These are phyloP conservation scores for Arabis hirsuta DNA, from an alignment of 345 rosid species.

Conservation along the genomic window DNA sequence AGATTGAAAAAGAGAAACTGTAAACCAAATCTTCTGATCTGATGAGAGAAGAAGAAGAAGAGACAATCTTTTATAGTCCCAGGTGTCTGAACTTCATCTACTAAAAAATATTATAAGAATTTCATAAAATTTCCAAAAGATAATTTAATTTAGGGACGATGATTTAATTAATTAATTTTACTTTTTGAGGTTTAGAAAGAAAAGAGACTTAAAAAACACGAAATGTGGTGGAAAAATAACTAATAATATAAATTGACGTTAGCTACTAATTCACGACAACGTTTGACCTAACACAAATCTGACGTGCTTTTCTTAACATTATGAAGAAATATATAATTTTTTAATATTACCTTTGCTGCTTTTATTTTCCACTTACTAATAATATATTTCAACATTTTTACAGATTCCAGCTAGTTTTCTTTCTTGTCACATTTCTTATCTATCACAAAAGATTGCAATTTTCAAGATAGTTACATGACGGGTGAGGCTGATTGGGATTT, in stretches of 20 bases:
- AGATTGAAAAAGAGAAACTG: constrained; percentile 1
- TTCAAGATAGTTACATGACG: constrained; percentile 6
- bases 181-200: neutral
- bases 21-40: constrained; percentile 33
- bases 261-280: constrained; percentile 34
- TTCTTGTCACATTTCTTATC: too few relatives aligned
- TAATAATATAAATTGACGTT: neutral
- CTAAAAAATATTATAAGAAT: neutral
- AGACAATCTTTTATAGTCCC: constrained; percentile 35
- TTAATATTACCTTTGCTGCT: neutral
- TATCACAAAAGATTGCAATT: neutral
- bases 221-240: constrained; percentile 16
- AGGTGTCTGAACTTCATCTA: constrained; percentile 28
- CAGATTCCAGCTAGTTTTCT: neutral
- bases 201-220: constrained; percentile 38
- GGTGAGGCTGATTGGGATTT: too few relatives aligned
- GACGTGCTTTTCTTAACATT: neutral
- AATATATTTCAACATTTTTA: neutral
- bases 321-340: neutral
- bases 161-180: constrained; percentile 1
- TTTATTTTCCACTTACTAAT: neutral
- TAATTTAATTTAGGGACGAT: constrained; percentile 7
- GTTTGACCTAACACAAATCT: constrained; percentile 34
- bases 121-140: constrained; percentile 5
- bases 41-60: constrained; percentile 24